Conservation (phyloP, 2,329 filamentous ascomycete species). For the Pseudogymnoascus sp. region DNA sequence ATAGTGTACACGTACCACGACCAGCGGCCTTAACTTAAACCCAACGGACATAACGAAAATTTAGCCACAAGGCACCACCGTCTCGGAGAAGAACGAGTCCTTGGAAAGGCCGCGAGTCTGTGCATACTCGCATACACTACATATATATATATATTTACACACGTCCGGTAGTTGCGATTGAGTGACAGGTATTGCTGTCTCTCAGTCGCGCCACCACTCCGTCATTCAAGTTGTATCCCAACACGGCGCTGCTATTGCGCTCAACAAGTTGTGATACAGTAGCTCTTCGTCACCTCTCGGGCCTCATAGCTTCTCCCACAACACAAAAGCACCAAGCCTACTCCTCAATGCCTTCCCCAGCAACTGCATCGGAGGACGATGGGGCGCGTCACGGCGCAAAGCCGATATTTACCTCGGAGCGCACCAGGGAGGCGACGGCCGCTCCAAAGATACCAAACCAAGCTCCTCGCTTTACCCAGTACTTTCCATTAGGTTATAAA, state of each 20-base stretch:
- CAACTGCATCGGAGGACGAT: conserved; percentile 26
- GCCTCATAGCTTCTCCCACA: conserved; percentile 19
- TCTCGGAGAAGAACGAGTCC: background rate
- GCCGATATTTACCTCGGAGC: conserved; percentile 40
- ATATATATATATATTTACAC: conserved; percentile 11
- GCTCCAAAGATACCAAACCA: conserved; percentile 19
- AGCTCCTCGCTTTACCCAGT: conserved; percentile 32
- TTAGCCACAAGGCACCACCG: background rate
- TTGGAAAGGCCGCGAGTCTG: background rate
- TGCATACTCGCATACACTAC: background rate
- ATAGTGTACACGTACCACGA: background rate
- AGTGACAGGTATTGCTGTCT: conserved; percentile 14
- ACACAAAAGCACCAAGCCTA: conserved; percentile 15
- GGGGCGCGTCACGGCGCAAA: conserved; percentile 22
- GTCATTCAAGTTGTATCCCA: conserved; percentile 29
- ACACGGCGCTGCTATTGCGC: conserved; percentile 27
- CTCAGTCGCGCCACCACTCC: conserved; percentile 13
- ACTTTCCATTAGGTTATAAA: conserved; percentile 85
- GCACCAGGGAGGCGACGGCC: conserved; percentile 28
- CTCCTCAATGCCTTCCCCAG: conserved; percentile 27
- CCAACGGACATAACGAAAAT: conserved; percentile 6
- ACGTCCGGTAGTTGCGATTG: conserved; percentile 17
- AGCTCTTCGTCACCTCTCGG: conserved; percentile 24
- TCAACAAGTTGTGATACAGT: conserved; percentile 22
- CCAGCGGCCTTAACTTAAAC: conserved; percentile 5